Percentiles rank a stretch among this genome's conserved stretches.
These are phyloP conservation scores for Ophiostoma angusticollis DNA, from an alignment of 2,329 filamentous ascomycete genomes.

Conservation along the genomic window DNA sequence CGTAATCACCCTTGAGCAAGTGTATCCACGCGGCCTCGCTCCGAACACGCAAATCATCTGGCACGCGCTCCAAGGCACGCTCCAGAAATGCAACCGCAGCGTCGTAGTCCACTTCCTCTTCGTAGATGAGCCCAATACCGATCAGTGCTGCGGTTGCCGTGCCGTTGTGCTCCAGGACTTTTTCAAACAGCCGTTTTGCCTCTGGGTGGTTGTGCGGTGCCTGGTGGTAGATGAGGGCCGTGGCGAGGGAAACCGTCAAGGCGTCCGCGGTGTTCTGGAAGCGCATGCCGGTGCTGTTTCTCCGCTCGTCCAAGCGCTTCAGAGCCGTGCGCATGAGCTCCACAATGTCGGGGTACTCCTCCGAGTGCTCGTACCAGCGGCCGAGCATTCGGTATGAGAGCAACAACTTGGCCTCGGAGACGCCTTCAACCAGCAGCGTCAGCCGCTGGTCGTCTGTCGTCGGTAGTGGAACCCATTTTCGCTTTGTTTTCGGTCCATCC, in stretches of 20 bases:
- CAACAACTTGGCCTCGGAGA: conserved; percentile 54
- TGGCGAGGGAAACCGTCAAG: conserved; percentile 65
- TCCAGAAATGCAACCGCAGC: conserved; percentile 70
- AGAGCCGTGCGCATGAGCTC: conserved; percentile 68
- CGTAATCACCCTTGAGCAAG: conserved; percentile 66
- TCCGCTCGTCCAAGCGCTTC: conserved; percentile 45
- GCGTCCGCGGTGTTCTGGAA: conserved; percentile 62
- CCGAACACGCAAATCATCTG: conserved; percentile 61
- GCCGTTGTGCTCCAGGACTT: conserved; percentile 62
- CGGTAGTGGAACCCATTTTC: conserved; percentile 27
- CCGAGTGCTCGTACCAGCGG: conserved; percentile 70
- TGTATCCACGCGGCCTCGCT: conserved; percentile 90
- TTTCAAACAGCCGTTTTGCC: conserved; percentile 74
- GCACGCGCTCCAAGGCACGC: conserved; percentile 61
- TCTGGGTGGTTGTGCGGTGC: conserved; percentile 81
- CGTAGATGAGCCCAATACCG: conserved; percentile 79
- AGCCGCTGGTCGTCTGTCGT: conserved; percentile 67
- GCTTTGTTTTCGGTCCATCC: background rate
- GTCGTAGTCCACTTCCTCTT: conserved; percentile 81
- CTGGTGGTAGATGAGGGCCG: conserved; percentile 82
- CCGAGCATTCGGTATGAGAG: conserved; percentile 74
- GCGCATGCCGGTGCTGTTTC: conserved; percentile 51
- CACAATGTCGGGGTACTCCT: conserved; percentile 72
- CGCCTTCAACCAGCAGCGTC: conserved; percentile 65
- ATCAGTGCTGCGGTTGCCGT: conserved; percentile 72